Conservation (phyloP, 495 filamentous ascomycete species). For the Antarctomyces pellizariae region DNA sequence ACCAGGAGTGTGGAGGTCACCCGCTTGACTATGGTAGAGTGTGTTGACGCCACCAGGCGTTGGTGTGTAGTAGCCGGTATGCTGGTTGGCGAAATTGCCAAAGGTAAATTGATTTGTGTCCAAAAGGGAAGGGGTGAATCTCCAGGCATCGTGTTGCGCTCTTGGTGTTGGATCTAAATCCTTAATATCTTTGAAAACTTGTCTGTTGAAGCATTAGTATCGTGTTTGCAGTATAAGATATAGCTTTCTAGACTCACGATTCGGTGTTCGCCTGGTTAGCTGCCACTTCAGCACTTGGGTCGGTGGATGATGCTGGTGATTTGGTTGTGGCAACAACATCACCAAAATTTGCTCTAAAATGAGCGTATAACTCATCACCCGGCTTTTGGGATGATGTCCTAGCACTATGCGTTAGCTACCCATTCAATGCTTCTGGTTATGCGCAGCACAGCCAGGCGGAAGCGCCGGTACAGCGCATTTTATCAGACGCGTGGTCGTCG, state of each 20-base stretch:
- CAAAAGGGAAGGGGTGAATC: conserved; percentile 69
- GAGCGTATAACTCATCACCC: conserved; percentile 56
- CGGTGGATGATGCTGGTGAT: conserved; percentile 10
- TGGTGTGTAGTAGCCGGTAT: conserved; percentile 68
- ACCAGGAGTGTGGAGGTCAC: conserved; percentile 76
- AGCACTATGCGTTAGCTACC: conserved; percentile 3
- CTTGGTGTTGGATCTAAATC: conserved; percentile 61
- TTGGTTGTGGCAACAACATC: conserved; percentile 27
- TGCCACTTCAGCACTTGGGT: conserved; percentile 7
- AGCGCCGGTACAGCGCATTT: too few relatives aligned
- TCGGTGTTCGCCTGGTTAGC: conserved; percentile 20
- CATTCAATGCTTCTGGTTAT: not conserved
- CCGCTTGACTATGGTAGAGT: conserved; percentile 60
- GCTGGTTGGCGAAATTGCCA: conserved; percentile 50
- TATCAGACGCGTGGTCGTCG: too few relatives aligned
- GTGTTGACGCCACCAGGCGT: conserved; percentile 69
- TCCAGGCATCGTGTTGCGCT: conserved; percentile 50
- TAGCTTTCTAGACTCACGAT: conserved; percentile 29
- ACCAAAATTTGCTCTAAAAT: conserved; percentile 61
- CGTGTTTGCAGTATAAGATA: conserved; percentile 14
- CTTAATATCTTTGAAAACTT: conserved; percentile 47
- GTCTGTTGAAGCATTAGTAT: too few relatives aligned
- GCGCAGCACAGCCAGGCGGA: too few relatives aligned
- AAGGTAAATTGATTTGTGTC: conserved; percentile 71
- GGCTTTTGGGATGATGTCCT: conserved; percentile 78